Evolutionary conservation across 1,284 basidiomycete genomes (phyloP).

Genomic region (Hemileia vastatrix): DNA sequence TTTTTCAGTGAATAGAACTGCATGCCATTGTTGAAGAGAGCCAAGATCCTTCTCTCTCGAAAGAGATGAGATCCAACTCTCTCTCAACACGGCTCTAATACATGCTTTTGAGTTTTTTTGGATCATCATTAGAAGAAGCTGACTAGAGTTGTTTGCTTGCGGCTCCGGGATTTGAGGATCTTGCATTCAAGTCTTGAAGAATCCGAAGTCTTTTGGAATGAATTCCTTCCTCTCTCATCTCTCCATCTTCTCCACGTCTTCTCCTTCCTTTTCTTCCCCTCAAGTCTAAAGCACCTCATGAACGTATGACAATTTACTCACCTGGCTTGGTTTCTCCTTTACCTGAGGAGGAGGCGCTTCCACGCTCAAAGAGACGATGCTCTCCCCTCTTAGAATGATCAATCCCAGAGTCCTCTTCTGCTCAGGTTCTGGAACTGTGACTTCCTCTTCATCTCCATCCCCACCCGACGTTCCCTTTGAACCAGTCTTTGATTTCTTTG

Average conservation of each 20-base stretch:
- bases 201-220: no score
- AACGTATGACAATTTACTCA: conserved; percentile 31
- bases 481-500: not conserved
- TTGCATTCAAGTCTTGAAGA: no score
- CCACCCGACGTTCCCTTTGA: conserved; percentile 48
- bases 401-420: conserved; percentile 90
- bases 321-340: conserved; percentile 77
- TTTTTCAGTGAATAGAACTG: no score
- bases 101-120: no score
- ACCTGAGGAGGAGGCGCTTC: conserved; percentile 93
- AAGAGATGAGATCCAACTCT: no score
- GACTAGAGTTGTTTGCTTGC: no score
- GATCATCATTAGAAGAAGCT: no score
- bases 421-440: no score
- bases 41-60: no score
- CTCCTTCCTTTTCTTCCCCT: not conserved
- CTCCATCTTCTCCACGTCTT: not conserved
- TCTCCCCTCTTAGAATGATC: conserved; percentile 90
- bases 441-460: not conserved
- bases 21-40: no score
- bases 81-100: no score
- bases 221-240: not conserved
- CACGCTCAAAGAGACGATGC: conserved; percentile 84
- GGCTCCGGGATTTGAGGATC: no score
- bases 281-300: not conserved